Percentiles rank a stretch among this genome's conserved stretches.
Evolutionary conservation across 306 rosid genomes (phyloP).

Genomic region (Ziziphus jujuba): DNA sequence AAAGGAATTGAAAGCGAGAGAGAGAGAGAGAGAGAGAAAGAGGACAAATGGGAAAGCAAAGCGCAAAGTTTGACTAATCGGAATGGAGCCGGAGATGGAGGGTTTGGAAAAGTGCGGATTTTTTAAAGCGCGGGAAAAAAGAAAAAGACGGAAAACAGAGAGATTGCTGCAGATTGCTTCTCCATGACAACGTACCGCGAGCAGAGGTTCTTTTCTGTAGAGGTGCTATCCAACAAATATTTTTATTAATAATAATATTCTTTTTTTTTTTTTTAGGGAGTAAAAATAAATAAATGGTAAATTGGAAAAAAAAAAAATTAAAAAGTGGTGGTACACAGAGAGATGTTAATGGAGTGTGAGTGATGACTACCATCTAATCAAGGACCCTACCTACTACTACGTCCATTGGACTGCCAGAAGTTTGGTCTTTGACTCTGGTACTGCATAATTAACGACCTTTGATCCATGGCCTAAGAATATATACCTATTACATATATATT

Average conservation of each 20-base stretch:
- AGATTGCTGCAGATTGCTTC: constrained; percentile 21
- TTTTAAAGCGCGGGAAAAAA: constrained; percentile 42
- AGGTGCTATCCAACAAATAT: neutral
- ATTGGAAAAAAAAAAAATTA: neutral
- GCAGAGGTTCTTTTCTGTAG: neutral
- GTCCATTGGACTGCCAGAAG: constrained; percentile 6
- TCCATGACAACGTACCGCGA: constrained; percentile 15
- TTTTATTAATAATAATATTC: too few relatives aligned
- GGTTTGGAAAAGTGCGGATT: neutral
- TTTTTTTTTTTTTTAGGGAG: neutral
- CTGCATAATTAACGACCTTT: constrained; percentile 14
- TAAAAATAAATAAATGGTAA: neutral
- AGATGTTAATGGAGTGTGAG: constrained; percentile 2
- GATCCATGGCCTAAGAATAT: constrained; percentile 3
- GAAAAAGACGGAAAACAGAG: neutral
- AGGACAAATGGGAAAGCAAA: constrained; percentile 43
- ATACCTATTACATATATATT: too few relatives aligned
- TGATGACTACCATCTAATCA: constrained; percentile 24
- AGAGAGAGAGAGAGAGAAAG: too few relatives aligned
- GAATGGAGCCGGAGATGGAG: constrained; percentile 17
- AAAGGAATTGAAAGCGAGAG: constrained; percentile 1
- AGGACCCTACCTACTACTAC: constrained; percentile 23
- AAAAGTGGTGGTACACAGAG: constrained; percentile 27
- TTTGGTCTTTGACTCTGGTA: constrained; percentile 3
- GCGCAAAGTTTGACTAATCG: constrained; percentile 57